Conservation (phyloP, 2,329 filamentous ascomycete species). For the Sclerotinia trifoliorum region DNA sequence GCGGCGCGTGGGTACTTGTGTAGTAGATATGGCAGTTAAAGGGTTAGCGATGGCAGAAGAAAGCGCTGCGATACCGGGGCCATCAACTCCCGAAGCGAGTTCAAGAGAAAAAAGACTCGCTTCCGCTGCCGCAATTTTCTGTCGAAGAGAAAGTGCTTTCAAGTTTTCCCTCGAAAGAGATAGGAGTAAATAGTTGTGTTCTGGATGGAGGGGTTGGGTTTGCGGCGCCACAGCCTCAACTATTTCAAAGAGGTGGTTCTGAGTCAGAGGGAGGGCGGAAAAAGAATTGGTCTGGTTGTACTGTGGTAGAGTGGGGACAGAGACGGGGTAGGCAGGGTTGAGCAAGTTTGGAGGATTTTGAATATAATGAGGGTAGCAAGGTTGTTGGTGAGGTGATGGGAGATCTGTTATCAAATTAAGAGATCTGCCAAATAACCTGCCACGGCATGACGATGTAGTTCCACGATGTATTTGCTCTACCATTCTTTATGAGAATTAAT, state of each 20-base stretch:
- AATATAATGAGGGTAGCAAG: neutral
- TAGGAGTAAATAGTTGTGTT: conserved; percentile 48
- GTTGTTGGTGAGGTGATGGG: neutral
- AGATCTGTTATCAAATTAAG: neutral
- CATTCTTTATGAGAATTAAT: neutral
- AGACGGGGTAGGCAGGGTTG: neutral
- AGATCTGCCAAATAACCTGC: neutral
- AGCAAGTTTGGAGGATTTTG: neutral
- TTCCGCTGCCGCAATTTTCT: conserved; percentile 43
- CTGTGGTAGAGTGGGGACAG: neutral
- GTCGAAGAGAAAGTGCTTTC: conserved; percentile 44
- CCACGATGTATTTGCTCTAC: neutral
- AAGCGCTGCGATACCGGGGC: neutral
- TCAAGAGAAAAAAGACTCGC: conserved; percentile 31
- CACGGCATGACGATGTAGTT: neutral
- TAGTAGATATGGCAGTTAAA: neutral
- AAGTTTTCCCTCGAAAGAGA: conserved; percentile 45
- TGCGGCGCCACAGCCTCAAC: too few species aligned
- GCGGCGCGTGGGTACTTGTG: neutral
- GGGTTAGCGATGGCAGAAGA: neutral
- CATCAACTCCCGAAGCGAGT: neutral
- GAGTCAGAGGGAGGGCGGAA: neutral
- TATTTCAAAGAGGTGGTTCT: conserved; percentile 39
- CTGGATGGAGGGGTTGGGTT: conserved; percentile 41
- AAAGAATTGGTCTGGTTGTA: neutral